A percentile compares a stretch with the other conserved stretches of the same genome.
Evolutionary conservation across 1,284 basidiomycete species (phyloP).

Genomic region (Heterobasidion occidentale): DNA sequence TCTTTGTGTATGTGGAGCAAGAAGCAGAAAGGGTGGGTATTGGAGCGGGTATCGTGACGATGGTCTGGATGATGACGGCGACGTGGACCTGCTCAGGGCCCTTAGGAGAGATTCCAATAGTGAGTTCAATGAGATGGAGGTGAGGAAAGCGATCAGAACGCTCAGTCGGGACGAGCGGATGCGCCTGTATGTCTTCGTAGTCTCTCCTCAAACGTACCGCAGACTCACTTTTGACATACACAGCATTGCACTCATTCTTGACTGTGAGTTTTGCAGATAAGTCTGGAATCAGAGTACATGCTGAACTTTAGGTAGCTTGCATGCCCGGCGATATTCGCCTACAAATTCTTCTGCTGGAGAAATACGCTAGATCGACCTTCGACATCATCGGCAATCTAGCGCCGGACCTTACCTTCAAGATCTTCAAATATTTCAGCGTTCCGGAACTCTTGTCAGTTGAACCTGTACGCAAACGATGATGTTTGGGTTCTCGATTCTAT

Average conservation of each 20-base stretch:
- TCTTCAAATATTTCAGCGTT: conserved; percentile 61
- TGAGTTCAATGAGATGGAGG: conserved; percentile 59
- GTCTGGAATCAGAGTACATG: conserved; percentile 3
- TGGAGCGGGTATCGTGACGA: conserved; percentile 55
- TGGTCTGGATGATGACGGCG: conserved; percentile 28
- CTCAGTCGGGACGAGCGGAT: conserved; percentile 62
- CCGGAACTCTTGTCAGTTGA: conserved; percentile 57
- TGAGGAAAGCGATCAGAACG: conserved; percentile 53
- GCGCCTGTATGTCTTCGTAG: conserved; percentile 47
- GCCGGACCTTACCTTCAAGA: conserved; percentile 54
- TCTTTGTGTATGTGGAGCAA: conserved; percentile 54
- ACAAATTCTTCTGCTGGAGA: conserved; percentile 75
- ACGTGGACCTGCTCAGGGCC: conserved; percentile 35
- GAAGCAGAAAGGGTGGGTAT: conserved; percentile 42
- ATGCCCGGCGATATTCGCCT: conserved; percentile 72
- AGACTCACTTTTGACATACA: background rate
- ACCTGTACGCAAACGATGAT: conserved; percentile 28
- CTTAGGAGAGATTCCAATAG: conserved; percentile 45
- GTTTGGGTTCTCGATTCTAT: background rate
- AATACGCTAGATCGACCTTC: conserved; percentile 72
- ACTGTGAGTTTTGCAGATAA: conserved; percentile 27
- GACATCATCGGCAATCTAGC: conserved; percentile 75
- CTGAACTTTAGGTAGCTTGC: conserved; percentile 34
- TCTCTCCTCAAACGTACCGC: background rate
- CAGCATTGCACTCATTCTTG: conserved; percentile 35